Evolutionary conservation across 805 yeast genomes (phyloP), one percentile per base, ranked within the genome.

Genomic region (Metschnikowia amazonensis): DNA sequence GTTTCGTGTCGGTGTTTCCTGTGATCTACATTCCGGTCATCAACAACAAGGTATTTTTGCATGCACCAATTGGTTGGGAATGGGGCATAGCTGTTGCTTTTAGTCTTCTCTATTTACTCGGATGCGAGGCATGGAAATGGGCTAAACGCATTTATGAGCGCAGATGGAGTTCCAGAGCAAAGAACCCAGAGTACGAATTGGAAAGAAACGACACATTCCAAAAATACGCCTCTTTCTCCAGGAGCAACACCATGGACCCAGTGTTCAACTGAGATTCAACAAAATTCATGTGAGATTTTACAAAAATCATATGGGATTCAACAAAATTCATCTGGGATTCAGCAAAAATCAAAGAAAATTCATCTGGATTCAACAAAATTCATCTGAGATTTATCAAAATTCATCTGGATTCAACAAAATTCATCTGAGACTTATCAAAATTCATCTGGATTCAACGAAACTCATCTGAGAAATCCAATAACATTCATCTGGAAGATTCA

Each of bases 161-260:
- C 34, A 59, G 58, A 35, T 50, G 53, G 52, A 40, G 50, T 35
- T 32, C 48, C 37, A 68, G 59, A 48, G 79, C 74, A 11, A 71
- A 69, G 44, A 79, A 80, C 56, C 86, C 86, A 14, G 86, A 81
- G 56, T 70, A 75, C 43, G 88, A 82, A 52, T 67, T 81, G 63
- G 86, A 82, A 58, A 77, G 76, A 60, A 72, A 67, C 50, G 77
- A 79, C 59, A 84, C 86, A 31, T 83, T 83, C 62, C 74, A 79
- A 50, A 78, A 74, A 55, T 82, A 80, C 58, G 76, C 83, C 17
- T 72, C 82, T 3, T 78, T 79, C 53, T 78, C 84, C 5, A 71
- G 80, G 60, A 64, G 75, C 37, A 74, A 74, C 49, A 79, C 85
- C 4, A 52, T 64, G 50, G 70, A 63, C 34, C 57, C 57, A 3